Base-by-base conservation (phyloP, 202 grass and related monocot species). In the Saccharum hybrid region DNA sequence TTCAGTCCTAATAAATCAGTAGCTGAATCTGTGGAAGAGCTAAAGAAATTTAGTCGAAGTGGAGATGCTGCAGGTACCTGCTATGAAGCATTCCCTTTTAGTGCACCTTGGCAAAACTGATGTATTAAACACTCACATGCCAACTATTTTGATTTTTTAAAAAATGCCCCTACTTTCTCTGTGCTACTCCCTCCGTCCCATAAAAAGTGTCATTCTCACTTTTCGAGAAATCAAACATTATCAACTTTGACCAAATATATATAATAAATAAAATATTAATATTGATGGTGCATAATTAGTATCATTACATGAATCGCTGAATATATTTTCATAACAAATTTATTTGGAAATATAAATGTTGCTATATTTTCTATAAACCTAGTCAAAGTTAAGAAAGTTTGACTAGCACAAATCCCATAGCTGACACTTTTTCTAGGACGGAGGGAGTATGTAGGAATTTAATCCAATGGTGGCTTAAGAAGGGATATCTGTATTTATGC, bases 1-100 rank as follows among this genome's bases (percentile, higher is more conserved):
- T 98, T 98, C 81, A 73, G 87, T 89, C 67, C 88, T 45, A 75
- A 94, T 75, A 95, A 91, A 80, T 90, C 89, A 65, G 87, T 88
- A 84, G 72, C 79, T 86, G 87, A 94, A 87, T 92, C 87, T 79
- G 75, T 96, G 38, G 86, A 94, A 81, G 96, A 98, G 83, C 85
- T 98, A 86, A 96, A 90, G 71, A 96, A 90, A 68, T 81, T 67
- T 82, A 82, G 80, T 79, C 88, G 63, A 75, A 96, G 78, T 85
- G 81, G 65, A 81, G 96, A 98, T 83, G 21, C 86, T 84, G 40
- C 85, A 85, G 93, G 96, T 96, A 75, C 57, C 30, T 81, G 15
- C 22, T 83, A 49, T 26, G 26, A 26, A 26, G 26, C 26, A 26
- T 26, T 26, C 26, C 26, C 26, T 26, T 26, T 26, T 26, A 26